Evolutionary conservation across 441 rosid species (phyloP).

Genomic region (Croton laevigatus): DNA sequence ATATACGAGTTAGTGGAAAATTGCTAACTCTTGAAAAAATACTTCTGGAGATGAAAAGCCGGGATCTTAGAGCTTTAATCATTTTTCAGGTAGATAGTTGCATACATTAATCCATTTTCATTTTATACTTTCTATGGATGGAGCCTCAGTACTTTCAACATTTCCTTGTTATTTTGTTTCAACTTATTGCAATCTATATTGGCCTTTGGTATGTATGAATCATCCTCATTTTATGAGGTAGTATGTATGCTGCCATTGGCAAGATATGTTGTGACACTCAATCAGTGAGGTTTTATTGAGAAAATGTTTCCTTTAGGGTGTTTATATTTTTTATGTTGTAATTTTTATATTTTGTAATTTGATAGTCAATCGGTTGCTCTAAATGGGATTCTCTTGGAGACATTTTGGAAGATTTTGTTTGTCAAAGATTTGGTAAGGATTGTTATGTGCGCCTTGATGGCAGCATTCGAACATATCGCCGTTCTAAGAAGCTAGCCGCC

Average conservation of each 20-base stretch:
- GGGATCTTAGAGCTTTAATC: slow-evolving; percentile 35
- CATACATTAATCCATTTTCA: neutral
- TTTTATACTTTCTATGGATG: neutral
- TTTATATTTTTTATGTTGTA: neutral
- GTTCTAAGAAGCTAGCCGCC: slow-evolving; percentile 30
- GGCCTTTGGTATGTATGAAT: neutral
- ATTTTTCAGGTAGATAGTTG: slow-evolving; percentile 35
- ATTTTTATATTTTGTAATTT: slow-evolving; percentile 2
- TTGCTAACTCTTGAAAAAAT: slow-evolving; percentile 38
- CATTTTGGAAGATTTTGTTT: slow-evolving; percentile 43
- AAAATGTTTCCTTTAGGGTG: neutral
- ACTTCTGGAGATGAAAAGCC: slow-evolving; percentile 33
- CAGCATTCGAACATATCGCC: slow-evolving; percentile 23
- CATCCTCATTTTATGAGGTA: neutral
- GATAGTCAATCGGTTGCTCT: slow-evolving; percentile 35
- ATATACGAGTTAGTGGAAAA: slow-evolving; percentile 46
- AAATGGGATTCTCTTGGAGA: slow-evolving; percentile 35
- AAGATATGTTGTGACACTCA: neutral
- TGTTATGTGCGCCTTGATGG: slow-evolving; percentile 38
- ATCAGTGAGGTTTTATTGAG: neutral
- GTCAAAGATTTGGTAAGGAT: slow-evolving; percentile 43
- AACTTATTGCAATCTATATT: neutral
- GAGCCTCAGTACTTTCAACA: neutral
- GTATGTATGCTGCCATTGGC: neutral
- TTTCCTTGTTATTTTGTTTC: neutral